A percentile compares a stretch with the other conserved stretches of the same genome.
Evolutionary conservation across 2,329 filamentous ascomycete species (phyloP).

Genomic region (Ustulina deusta): DNA sequence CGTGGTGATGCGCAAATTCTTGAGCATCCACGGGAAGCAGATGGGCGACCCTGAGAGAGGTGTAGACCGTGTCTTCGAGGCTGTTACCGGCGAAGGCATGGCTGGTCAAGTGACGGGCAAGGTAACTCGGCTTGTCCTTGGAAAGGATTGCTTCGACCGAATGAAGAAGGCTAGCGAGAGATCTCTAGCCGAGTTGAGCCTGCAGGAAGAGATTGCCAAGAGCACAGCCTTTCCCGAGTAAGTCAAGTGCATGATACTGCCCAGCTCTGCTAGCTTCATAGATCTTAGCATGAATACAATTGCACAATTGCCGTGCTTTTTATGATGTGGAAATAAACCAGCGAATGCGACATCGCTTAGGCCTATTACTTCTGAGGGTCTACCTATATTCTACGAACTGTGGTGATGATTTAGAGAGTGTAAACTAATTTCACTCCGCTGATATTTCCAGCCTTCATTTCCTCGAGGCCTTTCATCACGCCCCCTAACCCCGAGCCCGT

Average conservation of each 20-base stretch:
- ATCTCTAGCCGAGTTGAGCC: constrained; percentile 36
- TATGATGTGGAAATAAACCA: too few species aligned
- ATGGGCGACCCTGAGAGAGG: constrained; percentile 52
- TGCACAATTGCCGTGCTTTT: too few species aligned
- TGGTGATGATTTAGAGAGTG: constrained; percentile 46
- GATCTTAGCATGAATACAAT: not conserved
- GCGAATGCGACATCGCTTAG: not conserved
- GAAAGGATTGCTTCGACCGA: constrained; percentile 48
- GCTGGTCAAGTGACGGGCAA: constrained; percentile 50
- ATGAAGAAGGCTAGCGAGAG: constrained; percentile 38
- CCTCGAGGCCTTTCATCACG: constrained; percentile 51
- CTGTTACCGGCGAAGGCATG: constrained; percentile 49
- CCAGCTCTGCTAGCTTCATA: not conserved
- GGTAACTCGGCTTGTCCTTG: constrained; percentile 53
- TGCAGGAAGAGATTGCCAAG: constrained; percentile 22
- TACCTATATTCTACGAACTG: not conserved
- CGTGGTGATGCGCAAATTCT: constrained; percentile 36
- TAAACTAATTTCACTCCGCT: constrained; percentile 60
- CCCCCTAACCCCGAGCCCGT: constrained; percentile 51
- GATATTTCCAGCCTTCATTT: constrained; percentile 50
- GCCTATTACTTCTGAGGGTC: too few species aligned
- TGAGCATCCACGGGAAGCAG: constrained; percentile 43
- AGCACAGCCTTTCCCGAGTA: constrained; percentile 23
- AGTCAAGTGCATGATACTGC: not conserved
- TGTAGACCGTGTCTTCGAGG: constrained; percentile 54